Conservation (phyloP, 352 stramenopile species). For the Phytopythium sindhum region DNA sequence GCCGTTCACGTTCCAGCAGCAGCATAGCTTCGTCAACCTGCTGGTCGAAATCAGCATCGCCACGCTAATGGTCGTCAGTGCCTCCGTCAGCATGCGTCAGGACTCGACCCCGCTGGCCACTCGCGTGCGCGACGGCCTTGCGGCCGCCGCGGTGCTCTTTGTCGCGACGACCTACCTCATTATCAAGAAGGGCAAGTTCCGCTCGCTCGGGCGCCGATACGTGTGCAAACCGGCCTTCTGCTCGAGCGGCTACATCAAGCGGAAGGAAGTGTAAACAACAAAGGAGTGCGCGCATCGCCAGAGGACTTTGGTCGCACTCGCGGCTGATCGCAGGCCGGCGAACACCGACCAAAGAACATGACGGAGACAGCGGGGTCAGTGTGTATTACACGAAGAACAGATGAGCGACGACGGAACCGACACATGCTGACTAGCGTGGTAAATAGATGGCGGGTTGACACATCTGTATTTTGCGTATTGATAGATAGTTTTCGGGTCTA, state of each 20-base stretch:
- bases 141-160: constrained; percentile 50
- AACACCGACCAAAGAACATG: not conserved
- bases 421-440: not conserved
- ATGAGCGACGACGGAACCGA: not conserved
- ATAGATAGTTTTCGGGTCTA: not conserved
- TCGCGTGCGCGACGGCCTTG: constrained; percentile 57
- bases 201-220: constrained; percentile 70
- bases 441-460: not conserved
- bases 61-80: constrained; percentile 48
- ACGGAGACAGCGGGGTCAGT: not conserved
- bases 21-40: constrained; percentile 68
- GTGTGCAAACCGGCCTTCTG: constrained; percentile 86
- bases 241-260: constrained; percentile 83
- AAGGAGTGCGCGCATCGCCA: not conserved
- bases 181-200: constrained; percentile 81
- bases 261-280: constrained; percentile 26
- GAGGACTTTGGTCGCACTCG: not conserved
- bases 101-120: constrained; percentile 45
- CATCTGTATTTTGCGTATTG: not conserved
- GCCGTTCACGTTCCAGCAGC: constrained; percentile 81
- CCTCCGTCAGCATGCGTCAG: constrained; percentile 57
- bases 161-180: constrained; percentile 57
- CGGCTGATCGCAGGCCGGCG: not conserved
- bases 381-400: not conserved
- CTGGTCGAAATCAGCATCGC: constrained; percentile 50